These are phyloP conservation scores for Penicillium freii DNA, from an alignment of 2,329 filamentous ascomycete genomes.

Conservation along the genomic window DNA sequence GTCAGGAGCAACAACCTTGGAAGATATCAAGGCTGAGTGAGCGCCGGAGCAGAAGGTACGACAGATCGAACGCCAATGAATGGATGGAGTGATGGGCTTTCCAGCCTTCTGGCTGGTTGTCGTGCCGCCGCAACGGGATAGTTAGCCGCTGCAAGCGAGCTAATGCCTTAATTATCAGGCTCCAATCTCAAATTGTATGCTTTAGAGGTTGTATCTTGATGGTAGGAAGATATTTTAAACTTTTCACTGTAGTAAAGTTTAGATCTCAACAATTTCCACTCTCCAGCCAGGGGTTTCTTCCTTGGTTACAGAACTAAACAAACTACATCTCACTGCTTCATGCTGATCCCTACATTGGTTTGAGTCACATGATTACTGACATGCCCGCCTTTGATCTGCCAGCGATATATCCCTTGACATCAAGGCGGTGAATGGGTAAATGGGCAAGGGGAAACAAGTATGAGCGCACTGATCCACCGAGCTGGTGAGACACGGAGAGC, in stretches of 20 bases:
- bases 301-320: neutral
- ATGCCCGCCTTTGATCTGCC: constrained; percentile 9
- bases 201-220: neutral
- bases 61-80: constrained; percentile 23
- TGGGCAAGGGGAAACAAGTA: neutral
- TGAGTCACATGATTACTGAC: constrained; percentile 3
- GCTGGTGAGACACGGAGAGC: constrained; percentile 18
- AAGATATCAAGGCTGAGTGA: constrained; percentile 13
- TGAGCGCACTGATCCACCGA: constrained; percentile 7
- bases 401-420: neutral
- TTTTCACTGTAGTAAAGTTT: neutral
- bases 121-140: constrained; percentile 41
- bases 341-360: constrained; percentile 2
- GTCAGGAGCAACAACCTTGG: constrained; percentile 7
- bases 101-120: constrained; percentile 39
- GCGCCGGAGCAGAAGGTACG: constrained; percentile 12
- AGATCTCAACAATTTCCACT: neutral
- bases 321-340: neutral
- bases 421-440: constrained; percentile 3
- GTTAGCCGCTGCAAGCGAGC: constrained; percentile 43
- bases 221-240: neutral
- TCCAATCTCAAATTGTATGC: neutral
- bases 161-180: constrained; percentile 22
- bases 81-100: constrained; percentile 36
- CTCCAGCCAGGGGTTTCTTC: neutral